Base-by-base conservation (phyloP, 2,329 filamentous ascomycete species). In the Colletotrichum acutatum region DNA sequence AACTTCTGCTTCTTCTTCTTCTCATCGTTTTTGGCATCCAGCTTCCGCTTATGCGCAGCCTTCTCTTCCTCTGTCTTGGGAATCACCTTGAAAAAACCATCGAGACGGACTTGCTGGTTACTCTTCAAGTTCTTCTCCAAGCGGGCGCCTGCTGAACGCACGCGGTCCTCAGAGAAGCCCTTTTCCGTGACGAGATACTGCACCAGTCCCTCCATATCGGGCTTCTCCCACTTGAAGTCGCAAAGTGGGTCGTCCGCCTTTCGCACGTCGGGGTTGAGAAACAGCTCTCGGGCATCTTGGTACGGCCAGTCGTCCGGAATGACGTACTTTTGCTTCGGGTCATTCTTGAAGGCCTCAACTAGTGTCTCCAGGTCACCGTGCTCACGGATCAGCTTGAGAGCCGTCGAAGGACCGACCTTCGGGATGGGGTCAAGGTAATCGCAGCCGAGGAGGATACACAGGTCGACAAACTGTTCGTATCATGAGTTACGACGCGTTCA, bases 271-370 rank as follows among this genome's bases (percentile, higher is more conserved):
- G 97, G 97, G 77, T 96, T 88, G 80, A 97, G 92, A 86, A 99
- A 98, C 32, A 99, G 90, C 22, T 95, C 91, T 53, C 97, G 94
- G 8, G 97, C 97, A 78, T 99, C 95, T 77, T 93, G 88, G 82
- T 93, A 99, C 0, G 97, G 97, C 96, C 97, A 99, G 84, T 98
- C 94, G n/a, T 98, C 95, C 0, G 97, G 97, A 14, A 99, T 87
- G 0, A 88, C 90, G 83, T 93, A 98, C 80, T 97, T 97, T 76
- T 92, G 88, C 82, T 94, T 94, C 14, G 90, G 86, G 77, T 95
- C 93, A 52, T 91, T 92, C 79, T 96, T 86, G 76, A 98, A 93
- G 75, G 87, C 89, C 74, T 95, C 94, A 56, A 98, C 92, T 1
- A 99, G 92, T 72, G 93, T 94, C 80, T 99, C 97, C 54, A 99